phyloP scores from a whole-genome alignment of 371 early-diverging fungal genomes.

The Rhizopus arrhizus region DNA sequence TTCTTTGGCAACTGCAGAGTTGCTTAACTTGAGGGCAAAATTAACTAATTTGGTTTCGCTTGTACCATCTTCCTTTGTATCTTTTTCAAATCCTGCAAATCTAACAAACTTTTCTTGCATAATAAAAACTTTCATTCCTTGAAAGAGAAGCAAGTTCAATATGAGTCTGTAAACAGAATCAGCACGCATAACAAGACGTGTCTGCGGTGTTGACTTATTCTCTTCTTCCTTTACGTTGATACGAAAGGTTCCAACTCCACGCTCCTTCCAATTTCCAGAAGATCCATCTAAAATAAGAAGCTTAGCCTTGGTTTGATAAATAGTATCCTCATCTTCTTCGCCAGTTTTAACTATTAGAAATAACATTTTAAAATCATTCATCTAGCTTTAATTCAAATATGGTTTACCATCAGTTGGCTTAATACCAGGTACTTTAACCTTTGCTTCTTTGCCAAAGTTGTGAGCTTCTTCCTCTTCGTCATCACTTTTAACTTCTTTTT shows the following conservation, averaged over 20 bases:
- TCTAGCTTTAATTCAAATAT: too few relatives aligned
- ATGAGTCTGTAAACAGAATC: conserved; percentile 64
- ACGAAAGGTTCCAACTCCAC: conserved; percentile 50
- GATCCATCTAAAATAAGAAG: conserved; percentile 42
- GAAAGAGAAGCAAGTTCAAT: conserved; percentile 57
- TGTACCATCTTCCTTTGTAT: conserved; percentile 28
- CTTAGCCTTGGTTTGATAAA: conserved; percentile 52
- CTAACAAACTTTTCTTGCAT: conserved; percentile 64
- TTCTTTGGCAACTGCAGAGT: conserved; percentile 22
- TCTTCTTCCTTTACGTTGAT: conserved; percentile 40
- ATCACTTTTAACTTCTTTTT: background rate
- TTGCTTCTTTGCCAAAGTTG: conserved; percentile 33
- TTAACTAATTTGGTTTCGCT: conserved; percentile 41
- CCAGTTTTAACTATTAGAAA: conserved; percentile 44
- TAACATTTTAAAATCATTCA: background rate
- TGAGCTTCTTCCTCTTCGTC: background rate
- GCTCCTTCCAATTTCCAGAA: conserved; percentile 48
- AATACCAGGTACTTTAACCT: conserved; percentile 33
- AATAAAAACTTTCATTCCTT: conserved; percentile 55
- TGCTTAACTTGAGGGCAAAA: conserved; percentile 48
- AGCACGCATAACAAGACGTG: conserved; percentile 65
- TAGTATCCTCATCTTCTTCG: conserved; percentile 53
- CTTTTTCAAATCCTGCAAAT: conserved; percentile 53
- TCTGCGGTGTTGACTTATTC: conserved; percentile 12
- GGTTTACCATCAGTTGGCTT: conserved; percentile 22